phyloP scores from a whole-genome alignment of 805 yeast genomes.

The Ogataea pilisensis region DNA sequence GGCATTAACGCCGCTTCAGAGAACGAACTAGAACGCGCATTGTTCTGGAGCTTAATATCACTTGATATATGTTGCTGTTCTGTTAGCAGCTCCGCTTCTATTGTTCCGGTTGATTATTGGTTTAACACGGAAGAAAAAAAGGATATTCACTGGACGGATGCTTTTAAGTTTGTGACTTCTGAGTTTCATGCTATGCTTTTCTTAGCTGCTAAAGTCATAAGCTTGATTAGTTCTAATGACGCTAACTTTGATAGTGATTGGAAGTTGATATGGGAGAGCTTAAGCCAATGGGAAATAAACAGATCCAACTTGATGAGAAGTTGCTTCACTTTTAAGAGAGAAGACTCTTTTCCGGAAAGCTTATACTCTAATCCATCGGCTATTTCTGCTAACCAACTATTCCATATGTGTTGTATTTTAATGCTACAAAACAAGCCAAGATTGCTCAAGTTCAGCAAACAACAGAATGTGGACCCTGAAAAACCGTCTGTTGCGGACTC shows the following conservation, averaged over 20 bases:
- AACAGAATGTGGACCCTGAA: neutral
- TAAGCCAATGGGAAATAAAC: slow-evolving; percentile 35
- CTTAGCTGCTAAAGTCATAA: slow-evolving; percentile 31
- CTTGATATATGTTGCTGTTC: slow-evolving; percentile 33
- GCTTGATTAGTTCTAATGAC: slow-evolving; percentile 27
- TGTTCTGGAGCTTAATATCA: slow-evolving; percentile 43
- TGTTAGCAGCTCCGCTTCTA: slow-evolving; percentile 28
- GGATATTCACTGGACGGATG: slow-evolving; percentile 4
- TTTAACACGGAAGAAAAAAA: slow-evolving; percentile 2
- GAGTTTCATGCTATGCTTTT: slow-evolving; percentile 19
- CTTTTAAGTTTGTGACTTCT: slow-evolving; percentile 1
- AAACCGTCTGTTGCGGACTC: neutral
- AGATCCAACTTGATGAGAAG: slow-evolving; percentile 35
- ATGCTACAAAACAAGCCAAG: slow-evolving; percentile 39
- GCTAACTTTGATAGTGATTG: slow-evolving; percentile 34
- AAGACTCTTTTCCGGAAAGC: slow-evolving; percentile 35
- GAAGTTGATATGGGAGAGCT: slow-evolving; percentile 37
- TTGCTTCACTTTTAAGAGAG: slow-evolving; percentile 24
- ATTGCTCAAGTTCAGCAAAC: slow-evolving; percentile 18
- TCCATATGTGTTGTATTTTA: slow-evolving; percentile 36
- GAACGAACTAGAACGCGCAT: slow-evolving; percentile 32
- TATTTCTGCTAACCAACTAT: slow-evolving; percentile 35
- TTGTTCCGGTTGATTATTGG: slow-evolving; percentile 15
- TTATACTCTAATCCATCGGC: slow-evolving; percentile 36
- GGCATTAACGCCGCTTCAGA: slow-evolving; percentile 35